Conservation (phyloP, 805 yeast species). For the Millerago galiae region DNA sequence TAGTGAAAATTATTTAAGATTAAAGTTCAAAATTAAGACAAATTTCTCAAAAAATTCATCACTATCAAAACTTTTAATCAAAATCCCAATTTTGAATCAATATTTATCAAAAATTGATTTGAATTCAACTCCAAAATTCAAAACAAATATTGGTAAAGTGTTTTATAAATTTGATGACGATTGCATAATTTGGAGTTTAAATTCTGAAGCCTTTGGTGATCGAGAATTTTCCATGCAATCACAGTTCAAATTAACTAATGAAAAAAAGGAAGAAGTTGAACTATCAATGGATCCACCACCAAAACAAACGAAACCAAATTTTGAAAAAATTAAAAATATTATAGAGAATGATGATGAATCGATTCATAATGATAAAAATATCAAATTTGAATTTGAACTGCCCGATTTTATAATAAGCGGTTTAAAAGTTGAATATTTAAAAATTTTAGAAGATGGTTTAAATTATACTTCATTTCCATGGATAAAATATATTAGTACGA, state of each 20-base stretch:
- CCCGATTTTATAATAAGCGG: slow-evolving; percentile 64
- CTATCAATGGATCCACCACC: slow-evolving; percentile 26
- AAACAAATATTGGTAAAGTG: slow-evolving; percentile 66
- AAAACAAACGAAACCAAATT: slow-evolving; percentile 14
- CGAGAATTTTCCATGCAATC: slow-evolving; percentile 48
- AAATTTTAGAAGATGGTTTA: slow-evolving; percentile 52
- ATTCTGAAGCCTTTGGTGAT: slow-evolving; percentile 54
- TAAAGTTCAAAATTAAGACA: slow-evolving; percentile 35
- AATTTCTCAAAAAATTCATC: slow-evolving; percentile 58
- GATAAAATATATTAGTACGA: slow-evolving; percentile 53
- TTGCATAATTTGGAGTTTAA: slow-evolving; percentile 67
- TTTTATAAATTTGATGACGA: slow-evolving; percentile 64
- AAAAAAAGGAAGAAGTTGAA: slow-evolving; percentile 12
- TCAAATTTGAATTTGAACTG: slow-evolving; percentile 53
- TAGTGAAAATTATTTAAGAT: not conserved
- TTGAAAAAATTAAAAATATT: slow-evolving; percentile 16
- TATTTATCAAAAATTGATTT: slow-evolving; percentile 32
- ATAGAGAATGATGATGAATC: slow-evolving; percentile 11
- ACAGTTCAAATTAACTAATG: slow-evolving; percentile 32
- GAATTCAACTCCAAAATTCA: slow-evolving; percentile 53
- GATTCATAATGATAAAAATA: slow-evolving; percentile 19
- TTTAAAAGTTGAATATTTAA: slow-evolving; percentile 56
- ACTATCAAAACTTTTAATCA: slow-evolving; percentile 52
- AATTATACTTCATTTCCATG: slow-evolving; percentile 71
- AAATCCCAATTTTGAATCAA: slow-evolving; percentile 52